phyloP scores from a whole-genome alignment of 305 asterid species.

The Rubia tinctorum region DNA sequence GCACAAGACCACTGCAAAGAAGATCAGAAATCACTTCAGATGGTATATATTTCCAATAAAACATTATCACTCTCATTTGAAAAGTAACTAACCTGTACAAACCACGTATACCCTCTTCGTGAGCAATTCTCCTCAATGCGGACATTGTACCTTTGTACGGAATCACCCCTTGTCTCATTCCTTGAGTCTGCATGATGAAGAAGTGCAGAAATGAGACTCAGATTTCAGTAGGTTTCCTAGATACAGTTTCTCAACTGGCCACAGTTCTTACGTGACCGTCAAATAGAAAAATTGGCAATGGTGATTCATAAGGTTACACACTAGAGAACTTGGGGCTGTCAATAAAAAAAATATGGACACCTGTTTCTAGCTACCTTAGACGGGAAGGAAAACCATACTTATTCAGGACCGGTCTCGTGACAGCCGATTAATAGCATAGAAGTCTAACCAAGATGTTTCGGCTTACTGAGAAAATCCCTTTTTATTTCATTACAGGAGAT shows the following conservation, averaged over 20 bases:
- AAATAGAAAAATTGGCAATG: not conserved
- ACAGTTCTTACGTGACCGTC: not conserved
- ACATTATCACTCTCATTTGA: constrained; percentile 9
- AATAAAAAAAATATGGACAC: not conserved
- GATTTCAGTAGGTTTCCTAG: not conserved
- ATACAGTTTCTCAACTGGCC: not conserved
- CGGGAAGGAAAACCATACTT: not conserved
- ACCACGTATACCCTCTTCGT: constrained; percentile 86
- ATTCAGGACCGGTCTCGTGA: not conserved
- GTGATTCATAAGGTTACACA: not conserved
- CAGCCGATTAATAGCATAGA: not conserved
- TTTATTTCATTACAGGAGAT: not conserved
- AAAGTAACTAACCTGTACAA: constrained; percentile 60
- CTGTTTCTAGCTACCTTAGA: not conserved
- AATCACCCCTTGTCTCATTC: constrained; percentile 58
- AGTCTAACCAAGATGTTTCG: not conserved
- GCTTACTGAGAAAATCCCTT: not conserved
- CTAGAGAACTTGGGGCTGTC: not conserved
- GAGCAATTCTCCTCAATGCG: constrained; percentile 80
- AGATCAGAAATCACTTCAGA: constrained; percentile 13
- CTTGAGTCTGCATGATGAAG: constrained; percentile 71
- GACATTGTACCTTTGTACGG: constrained; percentile 77
- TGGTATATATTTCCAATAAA: not conserved
- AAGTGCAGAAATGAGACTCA: not conserved
- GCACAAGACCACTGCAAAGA: constrained; percentile 86